Evolutionary conservation across 2,329 filamentous ascomycete species (phyloP), one percentile per base, ranked within the genome.

Genomic region (Byssoonygena ceratinophila): DNA sequence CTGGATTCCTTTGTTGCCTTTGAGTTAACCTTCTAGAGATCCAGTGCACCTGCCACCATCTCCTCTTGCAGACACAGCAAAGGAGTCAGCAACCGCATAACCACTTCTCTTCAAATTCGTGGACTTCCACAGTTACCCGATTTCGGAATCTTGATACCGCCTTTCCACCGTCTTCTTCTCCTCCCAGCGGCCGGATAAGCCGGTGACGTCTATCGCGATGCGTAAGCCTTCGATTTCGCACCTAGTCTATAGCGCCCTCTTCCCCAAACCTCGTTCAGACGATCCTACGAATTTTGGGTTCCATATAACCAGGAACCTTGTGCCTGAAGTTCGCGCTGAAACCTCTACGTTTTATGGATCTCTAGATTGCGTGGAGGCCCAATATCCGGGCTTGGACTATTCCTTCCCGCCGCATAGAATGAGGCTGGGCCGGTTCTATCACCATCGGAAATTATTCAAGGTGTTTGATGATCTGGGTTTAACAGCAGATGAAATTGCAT

Each of bases 351-450:
- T 82, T 69, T 83, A 83, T 67, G 81, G 81, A 60, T 74, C 76
- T 37, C 71, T 82, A 43, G 79, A 82, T 69, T 80, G 76, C 60
- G 73, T 82, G 55, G 81, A 83, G 70, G 80, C 81, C 46, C 79
- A 81, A 54, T 83, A 84, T 60, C 81, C 81, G 0, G 81, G 81
- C 31, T 71, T 83, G 44, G 81, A 84, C 70, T 84, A 84, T 65
- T 76, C 77, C 44, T 73, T 79, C 60, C 67, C 70, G 5, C 78
- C 80, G 1, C 81, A 84, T 67, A 76, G 81, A 52, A 78, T 80
- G 70, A 74, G 81, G 37, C 71, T 84, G 11, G 71, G 77, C 50
- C 77, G 78, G 43, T 83, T 82, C 63, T 74, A 76, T 9, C 79
- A 79, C 71, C 81, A 84, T 65, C 71, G 71, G 57, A 72, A 72